Base-by-base conservation (phyloP, 2,329 filamentous ascomycete genomes). In the Venturiaceae sp. region DNA sequence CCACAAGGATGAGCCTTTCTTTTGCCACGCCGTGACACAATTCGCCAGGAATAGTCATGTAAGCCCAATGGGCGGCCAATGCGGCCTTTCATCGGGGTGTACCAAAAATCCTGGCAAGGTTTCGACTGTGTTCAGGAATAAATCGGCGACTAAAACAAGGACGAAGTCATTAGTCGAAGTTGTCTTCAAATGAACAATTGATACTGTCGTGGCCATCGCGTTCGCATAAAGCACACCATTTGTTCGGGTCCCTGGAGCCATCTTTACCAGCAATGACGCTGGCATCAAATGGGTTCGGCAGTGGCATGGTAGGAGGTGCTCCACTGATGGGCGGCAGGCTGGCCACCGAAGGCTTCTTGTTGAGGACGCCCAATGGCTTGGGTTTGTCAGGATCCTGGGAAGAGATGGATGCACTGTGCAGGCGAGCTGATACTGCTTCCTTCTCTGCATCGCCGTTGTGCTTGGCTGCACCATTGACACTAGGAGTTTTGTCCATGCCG, bases 141-240 rank as follows among this genome's bases (percentile, higher is more conserved):
- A 23, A 26, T 50, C 44, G 44, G 30, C 44, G 44, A 50, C 44
- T 50, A 50, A 19, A 13, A 30, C 7, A 30, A 7, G 5, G 19
- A 30, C 28, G 30, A 50, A 53, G 28, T 13, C 28, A 32, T 56
- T 50, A 57, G 44, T 44, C 55, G 55, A 72, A 88, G 32, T 84
- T 84, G 71, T 95, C 90, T 74, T 96, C 92, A 72, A 95, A 88
- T 13, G 92, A 91, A 73, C 92, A 96, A 72, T 95, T 90, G 61
- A 95, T 92, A 68, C 92, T 96, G 72, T 96, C 89, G 70, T 99
- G 94, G 14, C 94, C 94, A 67, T 99, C 94, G 62, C 90, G 84
- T 77, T 99, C 94, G 70, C 94, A 99, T 47, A 97, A 79, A 16
- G 94, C 94, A 73, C 94, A 99, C 94, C 94, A 99, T 75, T 96